These are phyloP conservation scores for Claviceps cyperi DNA, from an alignment of 2,329 filamentous ascomycete species.

Conservation along the genomic window DNA sequence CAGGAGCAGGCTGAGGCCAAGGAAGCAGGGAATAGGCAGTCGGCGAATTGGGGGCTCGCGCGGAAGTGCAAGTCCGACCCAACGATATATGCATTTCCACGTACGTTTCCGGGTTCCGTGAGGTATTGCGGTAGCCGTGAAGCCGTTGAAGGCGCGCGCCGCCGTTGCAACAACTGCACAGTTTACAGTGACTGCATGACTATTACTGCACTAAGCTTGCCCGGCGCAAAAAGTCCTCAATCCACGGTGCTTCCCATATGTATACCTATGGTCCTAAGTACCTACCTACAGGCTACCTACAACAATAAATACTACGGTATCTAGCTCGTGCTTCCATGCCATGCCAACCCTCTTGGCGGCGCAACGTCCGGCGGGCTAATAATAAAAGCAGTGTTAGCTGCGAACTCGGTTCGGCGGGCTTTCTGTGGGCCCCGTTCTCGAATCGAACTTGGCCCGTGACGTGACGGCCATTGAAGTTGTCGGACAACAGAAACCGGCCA, in stretches of 20 bases:
- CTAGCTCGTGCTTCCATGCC: background rate
- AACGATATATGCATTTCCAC: background rate
- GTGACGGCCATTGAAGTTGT: too few relatives aligned
- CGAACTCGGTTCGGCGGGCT: background rate
- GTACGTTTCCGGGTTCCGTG: too few relatives aligned
- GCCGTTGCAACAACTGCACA: background rate
- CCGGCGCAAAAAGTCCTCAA: too few relatives aligned
- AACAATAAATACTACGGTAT: background rate
- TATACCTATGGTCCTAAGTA: too few relatives aligned
- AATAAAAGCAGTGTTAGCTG: background rate
- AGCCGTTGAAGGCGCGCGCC: background rate
- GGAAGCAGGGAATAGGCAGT: background rate
- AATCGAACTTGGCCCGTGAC: too few relatives aligned
- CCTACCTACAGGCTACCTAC: too few relatives aligned
- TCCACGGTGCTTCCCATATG: too few relatives aligned
- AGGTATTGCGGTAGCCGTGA: background rate
- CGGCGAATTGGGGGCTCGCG: background rate
- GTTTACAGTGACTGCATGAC: background rate
- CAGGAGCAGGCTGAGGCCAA: background rate
- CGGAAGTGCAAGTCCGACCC: background rate
- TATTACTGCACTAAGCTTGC: too few relatives aligned
- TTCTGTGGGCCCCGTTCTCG: background rate
- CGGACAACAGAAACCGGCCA: too few relatives aligned
- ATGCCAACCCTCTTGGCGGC: background rate
- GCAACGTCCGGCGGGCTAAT: background rate